Base-by-base conservation (phyloP, 2,329 filamentous ascomycete species). In the Rutstroemia sp. region DNA sequence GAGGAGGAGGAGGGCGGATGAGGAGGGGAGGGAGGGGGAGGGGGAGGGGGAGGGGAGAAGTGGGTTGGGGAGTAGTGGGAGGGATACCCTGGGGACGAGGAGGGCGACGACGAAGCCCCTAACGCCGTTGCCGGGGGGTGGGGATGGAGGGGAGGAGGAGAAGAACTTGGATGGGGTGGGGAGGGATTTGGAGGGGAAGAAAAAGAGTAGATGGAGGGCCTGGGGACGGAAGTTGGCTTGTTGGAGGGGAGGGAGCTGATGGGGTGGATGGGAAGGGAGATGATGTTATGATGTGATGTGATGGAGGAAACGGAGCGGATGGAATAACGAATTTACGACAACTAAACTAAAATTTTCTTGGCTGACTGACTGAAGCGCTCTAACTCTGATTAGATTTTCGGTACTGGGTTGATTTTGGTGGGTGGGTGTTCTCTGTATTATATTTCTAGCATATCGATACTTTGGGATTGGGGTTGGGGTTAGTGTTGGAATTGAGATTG, bases 1-100 rank as follows among this genome's bases (percentile, higher is more conserved):
- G 73, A 66, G 62, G 17, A 60, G 68, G 42, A 57, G 16, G 34
- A 25, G 17, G 3, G 17, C 10, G 27, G 14, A 14, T 14, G 6
- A 14, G 27, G 7, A 25, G n/a, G 10, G 12, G 2, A 21, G 23
- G 17, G 12, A 25, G 17, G 17, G n/a, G 34, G 14, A 45, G 19
- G 19, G n/a, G 42, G 42, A 45, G 42, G 21, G 27, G 3, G 27
- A 45, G 10, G 19, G 9, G 42, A 45, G 19, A 6, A 41, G 38
- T 41, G 8, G 38, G 7, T 7, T n/a, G 38, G 38, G 17, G 14
- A 17, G 8, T n/a, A 17, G 14, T 17, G 38, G 38, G 9, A 16
- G 6, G n/a, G 38, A 41, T 17, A 17, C 14, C 1, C 10, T 30
- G 8, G 27, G 27, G 10, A 30, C 38, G 38, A 41, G 38, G 38